Evolutionary conservation across 352 stramenopile genomes (phyloP).

Genomic region (Pythium folliculosum): DNA sequence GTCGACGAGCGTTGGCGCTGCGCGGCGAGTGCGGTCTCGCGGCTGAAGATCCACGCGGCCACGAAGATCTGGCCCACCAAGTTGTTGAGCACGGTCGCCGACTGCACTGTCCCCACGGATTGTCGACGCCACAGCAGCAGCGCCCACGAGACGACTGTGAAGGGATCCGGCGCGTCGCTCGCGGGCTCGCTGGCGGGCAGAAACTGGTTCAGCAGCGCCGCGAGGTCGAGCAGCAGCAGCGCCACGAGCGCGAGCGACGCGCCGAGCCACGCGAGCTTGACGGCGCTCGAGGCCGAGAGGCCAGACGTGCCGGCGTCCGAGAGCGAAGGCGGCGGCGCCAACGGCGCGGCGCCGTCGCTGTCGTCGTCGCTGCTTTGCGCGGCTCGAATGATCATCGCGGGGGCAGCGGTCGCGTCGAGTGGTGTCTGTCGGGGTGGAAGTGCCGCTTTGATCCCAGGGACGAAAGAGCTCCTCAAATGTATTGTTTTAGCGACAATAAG

Average conservation of each 20-base stretch:
- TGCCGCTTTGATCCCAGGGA: too few species aligned
- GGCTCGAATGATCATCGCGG: constrained; percentile 75
- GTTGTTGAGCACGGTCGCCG: constrained; percentile 47
- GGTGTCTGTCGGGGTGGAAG: too few species aligned
- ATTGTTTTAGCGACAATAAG: neutral
- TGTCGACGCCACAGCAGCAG: constrained; percentile 12
- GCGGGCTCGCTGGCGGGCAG: neutral
- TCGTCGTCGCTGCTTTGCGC: constrained; percentile 59
- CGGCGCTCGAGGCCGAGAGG: constrained; percentile 15
- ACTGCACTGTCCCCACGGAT: neutral
- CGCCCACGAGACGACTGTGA: constrained; percentile 11
- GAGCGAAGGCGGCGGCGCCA: neutral
- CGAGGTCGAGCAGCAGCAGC: constrained; percentile 65
- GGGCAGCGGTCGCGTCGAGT: neutral
- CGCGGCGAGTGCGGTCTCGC: constrained; percentile 29
- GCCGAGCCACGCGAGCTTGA: constrained; percentile 50
- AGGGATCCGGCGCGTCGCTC: constrained; percentile 10
- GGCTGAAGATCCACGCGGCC: constrained; percentile 54
- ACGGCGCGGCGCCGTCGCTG: constrained; percentile 32
- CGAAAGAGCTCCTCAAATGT: neutral
- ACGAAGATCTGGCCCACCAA: constrained; percentile 46
- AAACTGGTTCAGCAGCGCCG: constrained; percentile 41
- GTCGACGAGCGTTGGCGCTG: neutral
- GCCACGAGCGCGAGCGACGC: constrained; percentile 40
- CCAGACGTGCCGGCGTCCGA: neutral